Evolutionary conservation across 331 rosid genomes (phyloP).

Genomic region (Malus hybrid): DNA sequence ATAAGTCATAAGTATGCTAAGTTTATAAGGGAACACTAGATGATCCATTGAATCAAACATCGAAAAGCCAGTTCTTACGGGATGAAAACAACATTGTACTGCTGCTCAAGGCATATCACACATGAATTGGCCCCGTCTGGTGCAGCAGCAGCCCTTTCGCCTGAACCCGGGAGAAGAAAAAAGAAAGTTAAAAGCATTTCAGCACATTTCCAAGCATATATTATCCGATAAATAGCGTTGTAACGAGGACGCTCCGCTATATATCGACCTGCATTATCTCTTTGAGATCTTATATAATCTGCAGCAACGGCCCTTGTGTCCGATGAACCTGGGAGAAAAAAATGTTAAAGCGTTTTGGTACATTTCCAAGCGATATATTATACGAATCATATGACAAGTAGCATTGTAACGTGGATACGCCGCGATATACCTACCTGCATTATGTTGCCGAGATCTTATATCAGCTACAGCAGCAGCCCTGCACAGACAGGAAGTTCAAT

Average conservation of each 20-base stretch:
- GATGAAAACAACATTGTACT: conserved; percentile 71
- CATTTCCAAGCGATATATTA: too few species aligned
- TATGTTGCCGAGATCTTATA: too few species aligned
- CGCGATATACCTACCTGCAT: too few species aligned
- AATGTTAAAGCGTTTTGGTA: too few species aligned
- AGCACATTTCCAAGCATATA: background rate
- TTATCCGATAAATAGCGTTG: conserved; percentile 7
- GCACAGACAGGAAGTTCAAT: conserved; percentile 21
- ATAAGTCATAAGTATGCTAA: background rate
- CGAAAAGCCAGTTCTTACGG: conserved; percentile 43
- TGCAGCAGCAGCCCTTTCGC: conserved; percentile 39
- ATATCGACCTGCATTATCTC: conserved; percentile 69
- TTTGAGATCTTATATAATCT: conserved; percentile 53
- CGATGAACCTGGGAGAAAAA: too few species aligned
- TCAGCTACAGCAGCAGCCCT: conserved; percentile 38
- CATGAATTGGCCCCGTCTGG: conserved; percentile 53
- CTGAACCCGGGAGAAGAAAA: conserved; percentile 30
- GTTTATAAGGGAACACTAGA: background rate
- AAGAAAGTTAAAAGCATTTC: background rate
- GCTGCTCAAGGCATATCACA: conserved; percentile 85
- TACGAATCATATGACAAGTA: too few species aligned
- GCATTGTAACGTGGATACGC: too few species aligned
- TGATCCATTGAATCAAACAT: background rate
- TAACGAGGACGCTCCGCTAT: conserved; percentile 1
- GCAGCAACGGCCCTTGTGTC: conserved; percentile 68